Base-by-base conservation (phyloP, 1,284 basidiomycete genomes). In the Cryptococcus hybrid region DNA sequence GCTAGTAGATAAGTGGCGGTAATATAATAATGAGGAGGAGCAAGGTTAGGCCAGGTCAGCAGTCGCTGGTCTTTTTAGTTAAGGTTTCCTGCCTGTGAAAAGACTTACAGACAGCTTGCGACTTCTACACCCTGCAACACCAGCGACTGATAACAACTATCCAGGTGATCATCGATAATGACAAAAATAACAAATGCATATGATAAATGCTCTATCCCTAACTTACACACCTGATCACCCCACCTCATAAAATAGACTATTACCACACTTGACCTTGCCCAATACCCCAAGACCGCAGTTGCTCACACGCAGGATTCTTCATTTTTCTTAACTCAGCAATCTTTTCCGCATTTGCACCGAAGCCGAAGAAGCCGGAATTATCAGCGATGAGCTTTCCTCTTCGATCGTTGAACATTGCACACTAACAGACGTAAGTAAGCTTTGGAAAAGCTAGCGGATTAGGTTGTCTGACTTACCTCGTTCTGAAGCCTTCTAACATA, bases 281-380 rank as follows among this genome's bases (percentile, higher is more conserved):
- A 11, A 51, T 3, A 12, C 73, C 73, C 69, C 70, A 75, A 36
- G 52, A 48, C 39, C 65, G 57, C 34, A 76, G 56, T 57, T 73
- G 67, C 47, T 92, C 88, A 71, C 92, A 96, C 65, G 84, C 85
- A 58, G 83, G 81, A 24, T 68, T 63, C 37, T 61, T 68, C 56
- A 72, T 61, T 7, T 56, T 54, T 36, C 71, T 56, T 11, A 78
- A 60, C 52, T 70, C 61, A 15, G 63, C 57, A 58, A 77, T 73
- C 77, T 90, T 90, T 47, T 90, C 87, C 86, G 89, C 91, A 73
- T 96, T 88, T 15, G 90, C 88, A 15, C 90, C 89, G 58, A 93
- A 80, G 2, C 92, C 93, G 72, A 96, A 92, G 65, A 95, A 79
- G 2, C 92, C 93, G 3, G 89, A 79, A 64, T 91, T 88, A 4